Conservation (phyloP, 345 rosid species). For the Eucalyptus curtisii region DNA sequence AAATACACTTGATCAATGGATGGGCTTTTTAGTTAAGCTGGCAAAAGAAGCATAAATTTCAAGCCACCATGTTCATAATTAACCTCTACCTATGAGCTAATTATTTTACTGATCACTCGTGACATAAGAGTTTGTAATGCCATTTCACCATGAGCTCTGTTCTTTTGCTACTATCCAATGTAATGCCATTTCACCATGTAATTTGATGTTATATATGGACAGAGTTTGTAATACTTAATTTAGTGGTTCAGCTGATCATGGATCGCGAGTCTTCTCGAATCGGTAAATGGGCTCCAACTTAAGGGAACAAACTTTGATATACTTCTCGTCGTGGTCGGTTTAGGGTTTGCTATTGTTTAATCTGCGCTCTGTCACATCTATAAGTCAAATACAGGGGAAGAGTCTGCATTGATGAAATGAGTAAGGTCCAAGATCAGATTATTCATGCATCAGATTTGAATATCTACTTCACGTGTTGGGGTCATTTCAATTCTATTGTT, state of each 20-base stretch:
- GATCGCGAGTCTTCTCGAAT: neutral
- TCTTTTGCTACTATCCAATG: fast-evolving
- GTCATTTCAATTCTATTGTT: neutral
- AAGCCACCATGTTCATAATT: neutral
- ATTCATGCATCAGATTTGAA: neutral
- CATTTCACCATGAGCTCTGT: neutral
- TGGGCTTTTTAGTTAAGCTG: neutral
- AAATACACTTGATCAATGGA: neutral
- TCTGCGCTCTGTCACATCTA: neutral
- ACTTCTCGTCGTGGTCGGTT: neutral
- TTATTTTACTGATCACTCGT: fast-evolving
- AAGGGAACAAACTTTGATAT: neutral
- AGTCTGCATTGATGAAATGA: neutral
- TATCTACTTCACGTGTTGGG: neutral
- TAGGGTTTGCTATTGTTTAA: neutral
- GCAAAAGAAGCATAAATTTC: neutral
- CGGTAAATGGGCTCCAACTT: fast-evolving
- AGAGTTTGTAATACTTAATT: fast-evolving
- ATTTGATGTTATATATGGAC: neutral
- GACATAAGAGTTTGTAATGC: fast-evolving
- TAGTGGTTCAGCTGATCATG: neutral
- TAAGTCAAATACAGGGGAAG: neutral
- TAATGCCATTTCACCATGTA: neutral
- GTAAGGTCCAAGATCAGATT: neutral
- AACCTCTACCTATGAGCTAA: neutral